These are phyloP conservation scores for Simplicillium aogashimaense DNA, from an alignment of 2,329 filamentous ascomycete genomes.

Conservation along the genomic window DNA sequence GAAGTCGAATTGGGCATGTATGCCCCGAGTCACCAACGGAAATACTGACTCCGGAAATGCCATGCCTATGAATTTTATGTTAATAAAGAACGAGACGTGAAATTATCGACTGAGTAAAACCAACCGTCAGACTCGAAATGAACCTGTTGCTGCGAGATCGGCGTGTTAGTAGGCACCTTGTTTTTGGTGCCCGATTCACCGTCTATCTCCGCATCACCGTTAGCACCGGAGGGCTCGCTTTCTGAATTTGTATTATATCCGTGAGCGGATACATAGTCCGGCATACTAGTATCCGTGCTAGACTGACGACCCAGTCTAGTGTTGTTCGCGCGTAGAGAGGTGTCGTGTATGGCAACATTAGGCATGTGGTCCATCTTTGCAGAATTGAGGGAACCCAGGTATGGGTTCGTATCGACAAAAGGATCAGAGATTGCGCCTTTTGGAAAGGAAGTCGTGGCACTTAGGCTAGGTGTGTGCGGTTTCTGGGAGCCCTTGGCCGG, in stretches of 20 bases:
- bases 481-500: too few species aligned
- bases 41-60: too few species aligned
- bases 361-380: conserved; percentile 8
- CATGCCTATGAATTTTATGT: too few species aligned
- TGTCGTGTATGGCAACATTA: not conserved
- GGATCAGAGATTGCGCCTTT: conserved; percentile 6
- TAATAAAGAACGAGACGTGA: too few species aligned
- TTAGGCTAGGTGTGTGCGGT: too few species aligned
- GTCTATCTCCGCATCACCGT: conserved; percentile 16
- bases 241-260: conserved; percentile 6
- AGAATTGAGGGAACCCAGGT: conserved; percentile 17
- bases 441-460: too few species aligned
- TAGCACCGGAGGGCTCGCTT: conserved; percentile 7
- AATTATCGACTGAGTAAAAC: too few species aligned
- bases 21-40: too few species aligned
- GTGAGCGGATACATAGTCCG: conserved; percentile 22
- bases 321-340: not conserved
- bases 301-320: conserved; percentile 10
- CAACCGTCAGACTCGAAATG: too few species aligned
- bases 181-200: conserved; percentile 15
- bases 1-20: conserved; percentile 20
- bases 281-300: conserved; percentile 31
- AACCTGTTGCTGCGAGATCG: conserved; percentile 9
- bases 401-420: conserved; percentile 13
- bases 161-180: conserved; percentile 33